Evolutionary conservation across 495 filamentous ascomycete species (phyloP).

Genomic region (Annulohypoxylon maeteangense): DNA sequence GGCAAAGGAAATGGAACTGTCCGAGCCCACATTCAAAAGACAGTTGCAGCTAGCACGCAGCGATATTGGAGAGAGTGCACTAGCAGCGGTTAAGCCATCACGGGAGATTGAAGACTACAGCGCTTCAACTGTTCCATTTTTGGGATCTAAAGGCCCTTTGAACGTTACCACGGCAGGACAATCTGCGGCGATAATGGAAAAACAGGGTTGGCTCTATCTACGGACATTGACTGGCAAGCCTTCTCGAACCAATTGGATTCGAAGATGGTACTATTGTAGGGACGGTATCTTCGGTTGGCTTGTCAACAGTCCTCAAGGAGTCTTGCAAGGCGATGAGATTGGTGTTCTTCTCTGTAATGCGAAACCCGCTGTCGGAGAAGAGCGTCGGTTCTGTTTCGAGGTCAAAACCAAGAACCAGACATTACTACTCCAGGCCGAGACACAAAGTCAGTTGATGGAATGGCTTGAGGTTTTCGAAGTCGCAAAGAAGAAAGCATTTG

Average conservation of each 20-base stretch:
- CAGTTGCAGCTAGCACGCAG: slow-evolving; percentile 82
- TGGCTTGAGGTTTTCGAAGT: slow-evolving; percentile 94
- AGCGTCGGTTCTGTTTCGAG: slow-evolving; percentile 96
- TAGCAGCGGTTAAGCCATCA: slow-evolving; percentile 76
- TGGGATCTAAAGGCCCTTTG: slow-evolving; percentile 76
- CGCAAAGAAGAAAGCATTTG: slow-evolving; percentile 90
- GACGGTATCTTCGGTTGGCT: slow-evolving; percentile 97
- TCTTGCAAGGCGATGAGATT: slow-evolving; percentile 95
- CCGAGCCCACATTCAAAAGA: slow-evolving; percentile 78
- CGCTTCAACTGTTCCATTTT: slow-evolving; percentile 82
- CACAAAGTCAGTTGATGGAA: slow-evolving; percentile 85
- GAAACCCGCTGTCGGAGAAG: slow-evolving; percentile 89
- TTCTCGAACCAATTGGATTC: slow-evolving; percentile 83
- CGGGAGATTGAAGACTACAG: slow-evolving; percentile 95
- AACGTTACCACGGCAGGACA: slow-evolving; percentile 60
- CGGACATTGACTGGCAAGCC: slow-evolving; percentile 87
- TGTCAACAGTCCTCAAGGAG: slow-evolving; percentile 84
- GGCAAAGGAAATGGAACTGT: slow-evolving; percentile 90
- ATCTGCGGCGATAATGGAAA: slow-evolving; percentile 68
- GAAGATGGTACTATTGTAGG: slow-evolving; percentile 94
- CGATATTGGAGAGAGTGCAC: slow-evolving; percentile 83
- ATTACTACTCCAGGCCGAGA: slow-evolving; percentile 91
- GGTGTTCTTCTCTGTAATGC: slow-evolving; percentile 94
- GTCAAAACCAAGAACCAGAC: slow-evolving; percentile 97
- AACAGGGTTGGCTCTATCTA: slow-evolving; percentile 94